A percentile compares a stretch with the other conserved stretches of the same genome.
Conservation (phyloP, 1,284 basidiomycete species). For the Puccinia coronata region DNA sequence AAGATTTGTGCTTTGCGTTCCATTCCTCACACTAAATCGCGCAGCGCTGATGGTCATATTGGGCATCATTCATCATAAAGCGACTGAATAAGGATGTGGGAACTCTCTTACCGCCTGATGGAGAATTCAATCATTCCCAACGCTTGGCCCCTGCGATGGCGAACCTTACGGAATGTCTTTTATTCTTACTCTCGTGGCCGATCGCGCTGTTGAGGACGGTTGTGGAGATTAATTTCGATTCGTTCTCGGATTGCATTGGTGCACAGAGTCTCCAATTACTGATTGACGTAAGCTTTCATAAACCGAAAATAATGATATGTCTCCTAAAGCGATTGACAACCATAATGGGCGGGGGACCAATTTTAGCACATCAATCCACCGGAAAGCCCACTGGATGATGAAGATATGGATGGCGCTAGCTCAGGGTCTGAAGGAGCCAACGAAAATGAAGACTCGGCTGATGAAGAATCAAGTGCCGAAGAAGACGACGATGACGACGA, state of each 20-base stretch:
- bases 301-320: neutral
- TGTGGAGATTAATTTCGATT: slow-evolving; percentile 35
- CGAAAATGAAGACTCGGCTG: slow-evolving; percentile 10
- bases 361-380: slow-evolving; percentile 35
- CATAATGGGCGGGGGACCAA: neutral
- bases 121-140: neutral
- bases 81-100: slow-evolving; percentile 1
- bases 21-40: neutral
- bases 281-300: slow-evolving; percentile 21
- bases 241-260: slow-evolving; percentile 35
- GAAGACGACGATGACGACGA: slow-evolving; percentile 3
- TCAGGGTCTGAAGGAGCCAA: neutral
- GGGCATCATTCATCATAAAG: neutral
- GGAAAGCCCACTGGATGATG: slow-evolving; percentile 9
- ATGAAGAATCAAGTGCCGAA: neutral
- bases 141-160: slow-evolving; percentile 17
- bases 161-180: slow-evolving; percentile 29
- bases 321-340: neutral
- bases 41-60: neutral
- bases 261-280: slow-evolving; percentile 28
- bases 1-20: neutral
- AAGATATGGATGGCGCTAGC: neutral
- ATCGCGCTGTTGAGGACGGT: slow-evolving; percentile 30
- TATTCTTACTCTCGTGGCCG: slow-evolving; percentile 46
- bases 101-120: slow-evolving; percentile 5